Conservation (phyloP, 176 grass and related monocot species). For the Oryza nivara region DNA sequence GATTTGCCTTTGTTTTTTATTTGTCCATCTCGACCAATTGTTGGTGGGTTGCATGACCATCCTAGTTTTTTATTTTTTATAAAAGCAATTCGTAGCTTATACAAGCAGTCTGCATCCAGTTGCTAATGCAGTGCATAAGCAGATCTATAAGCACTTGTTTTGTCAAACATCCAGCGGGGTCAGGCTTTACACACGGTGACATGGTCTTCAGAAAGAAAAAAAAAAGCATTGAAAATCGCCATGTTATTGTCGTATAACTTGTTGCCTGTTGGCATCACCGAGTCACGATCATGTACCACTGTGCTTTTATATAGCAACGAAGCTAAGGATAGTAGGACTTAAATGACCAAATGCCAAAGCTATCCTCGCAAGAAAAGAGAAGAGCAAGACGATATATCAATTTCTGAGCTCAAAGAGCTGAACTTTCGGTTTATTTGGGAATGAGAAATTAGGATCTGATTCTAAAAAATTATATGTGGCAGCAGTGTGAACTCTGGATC, state of each 20-base stretch:
- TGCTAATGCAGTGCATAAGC: background rate
- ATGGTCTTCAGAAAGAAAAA: background rate
- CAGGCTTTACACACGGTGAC: background rate
- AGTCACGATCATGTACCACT: background rate
- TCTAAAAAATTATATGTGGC: background rate
- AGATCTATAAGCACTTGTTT: background rate
- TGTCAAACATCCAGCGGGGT: background rate
- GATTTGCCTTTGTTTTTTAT: background rate
- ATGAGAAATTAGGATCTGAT: background rate
- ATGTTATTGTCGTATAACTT: background rate
- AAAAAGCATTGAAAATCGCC: background rate
- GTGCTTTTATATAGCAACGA: too few species aligned
- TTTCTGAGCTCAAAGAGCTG: background rate
- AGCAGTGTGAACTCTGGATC: background rate
- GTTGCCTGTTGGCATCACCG: too few species aligned
- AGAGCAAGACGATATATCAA: background rate
- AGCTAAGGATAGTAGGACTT: background rate
- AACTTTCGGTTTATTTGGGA: background rate
- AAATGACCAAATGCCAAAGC: background rate
- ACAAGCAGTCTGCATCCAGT: background rate
- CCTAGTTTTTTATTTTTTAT: background rate
- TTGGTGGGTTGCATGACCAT: conserved; percentile 11
- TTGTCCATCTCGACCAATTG: background rate
- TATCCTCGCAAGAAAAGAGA: too few species aligned
- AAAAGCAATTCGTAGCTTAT: background rate